These are phyloP conservation scores for Komagataella pseudopastoris DNA, from an alignment of 805 yeast species.

Conservation along the genomic window DNA sequence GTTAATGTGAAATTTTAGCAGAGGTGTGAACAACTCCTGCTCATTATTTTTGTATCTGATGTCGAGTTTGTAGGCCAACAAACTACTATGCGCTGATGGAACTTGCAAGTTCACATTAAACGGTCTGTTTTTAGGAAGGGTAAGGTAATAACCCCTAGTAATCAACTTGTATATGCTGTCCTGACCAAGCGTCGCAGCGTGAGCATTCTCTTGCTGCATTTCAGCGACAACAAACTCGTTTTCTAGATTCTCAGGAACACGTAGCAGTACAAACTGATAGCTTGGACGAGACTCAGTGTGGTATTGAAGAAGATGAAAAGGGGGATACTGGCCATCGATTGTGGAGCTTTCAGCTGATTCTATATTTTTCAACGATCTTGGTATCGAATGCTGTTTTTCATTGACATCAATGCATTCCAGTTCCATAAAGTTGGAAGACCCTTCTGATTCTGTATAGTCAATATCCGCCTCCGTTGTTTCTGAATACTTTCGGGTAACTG, in stretches of 20 bases:
- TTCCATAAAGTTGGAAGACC: conserved; percentile 21
- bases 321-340: conserved; percentile 29
- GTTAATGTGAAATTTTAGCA: conserved; percentile 33
- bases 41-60: conserved; percentile 14
- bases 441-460: conserved; percentile 22
- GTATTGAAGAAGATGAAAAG: conserved; percentile 35
- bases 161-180: conserved; percentile 22
- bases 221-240: conserved; percentile 25
- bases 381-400: conserved; percentile 26
- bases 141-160: conserved; percentile 22
- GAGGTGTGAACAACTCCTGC: conserved; percentile 35
- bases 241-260: conserved; percentile 15
- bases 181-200: conserved; percentile 15
- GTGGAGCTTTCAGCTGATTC: conserved; percentile 37
- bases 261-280: conserved; percentile 39
- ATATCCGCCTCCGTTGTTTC: conserved; percentile 4
- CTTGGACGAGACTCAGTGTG: conserved; percentile 22
- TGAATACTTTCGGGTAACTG: conserved; percentile 3
- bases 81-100: conserved; percentile 46
- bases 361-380: conserved; percentile 29
- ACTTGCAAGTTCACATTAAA: conserved; percentile 33
- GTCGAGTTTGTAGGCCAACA: conserved; percentile 34
- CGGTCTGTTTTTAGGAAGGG: conserved; percentile 29
- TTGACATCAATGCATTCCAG: conserved; percentile 33
- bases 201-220: conserved; percentile 12